These are phyloP conservation scores for Cercis canadensis DNA, from an alignment of 306 rosid species.

Conservation along the genomic window DNA sequence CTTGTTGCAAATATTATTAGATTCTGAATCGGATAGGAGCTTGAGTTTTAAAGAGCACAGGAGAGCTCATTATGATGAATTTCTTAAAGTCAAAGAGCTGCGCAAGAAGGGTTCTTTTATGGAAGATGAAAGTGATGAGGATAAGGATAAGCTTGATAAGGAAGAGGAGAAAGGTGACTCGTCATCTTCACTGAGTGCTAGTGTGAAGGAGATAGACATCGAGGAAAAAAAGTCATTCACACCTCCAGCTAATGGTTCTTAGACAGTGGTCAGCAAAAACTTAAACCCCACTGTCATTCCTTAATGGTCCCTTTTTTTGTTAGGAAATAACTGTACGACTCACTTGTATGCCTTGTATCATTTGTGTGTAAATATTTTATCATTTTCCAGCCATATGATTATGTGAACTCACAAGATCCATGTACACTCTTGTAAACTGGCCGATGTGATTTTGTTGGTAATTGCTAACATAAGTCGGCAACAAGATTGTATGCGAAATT, in stretches of 20 bases:
- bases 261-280: slow-evolving; percentile 40
- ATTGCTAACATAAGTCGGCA: background rate
- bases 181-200: slow-evolving; percentile 57
- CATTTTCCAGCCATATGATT: background rate
- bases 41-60: slow-evolving; percentile 72
- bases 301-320: slow-evolving; percentile 17
- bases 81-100: slow-evolving; percentile 76
- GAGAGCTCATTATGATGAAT: slow-evolving; percentile 90
- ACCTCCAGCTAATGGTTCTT: slow-evolving; percentile 61
- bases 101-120: slow-evolving; percentile 57
- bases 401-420: background rate
- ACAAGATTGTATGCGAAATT: background rate
- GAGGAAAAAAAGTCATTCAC: slow-evolving; percentile 43
- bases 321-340: slow-evolving; percentile 25
- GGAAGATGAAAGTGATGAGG: slow-evolving; percentile 71
- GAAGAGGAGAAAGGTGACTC: slow-evolving; percentile 45
- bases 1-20: slow-evolving; percentile 37
- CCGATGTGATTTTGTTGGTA: slow-evolving; percentile 14
- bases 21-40: slow-evolving; percentile 66
- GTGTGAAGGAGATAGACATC: slow-evolving; percentile 72
- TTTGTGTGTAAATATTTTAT: slow-evolving; percentile 36
- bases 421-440: slow-evolving; percentile 26
- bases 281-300: slow-evolving; percentile 33
- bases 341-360: slow-evolving; percentile 31
- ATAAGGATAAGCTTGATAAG: slow-evolving; percentile 32